Evolutionary conservation across 768 basidiomycete species (phyloP).

Genomic region (Russula sp.): DNA sequence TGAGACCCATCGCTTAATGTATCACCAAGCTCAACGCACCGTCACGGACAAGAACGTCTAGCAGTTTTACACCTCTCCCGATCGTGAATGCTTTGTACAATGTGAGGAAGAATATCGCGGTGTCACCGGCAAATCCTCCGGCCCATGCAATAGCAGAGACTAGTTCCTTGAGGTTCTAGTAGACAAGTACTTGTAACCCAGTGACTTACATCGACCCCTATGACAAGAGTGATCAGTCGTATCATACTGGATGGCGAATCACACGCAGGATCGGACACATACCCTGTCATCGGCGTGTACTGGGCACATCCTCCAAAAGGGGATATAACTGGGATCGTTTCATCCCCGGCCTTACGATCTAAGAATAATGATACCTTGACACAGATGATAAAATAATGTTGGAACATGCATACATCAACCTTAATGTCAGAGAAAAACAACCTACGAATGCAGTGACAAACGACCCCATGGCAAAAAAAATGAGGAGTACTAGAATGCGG

Average conservation of each 20-base stretch:
- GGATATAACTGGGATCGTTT: constrained; percentile 4
- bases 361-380: background rate
- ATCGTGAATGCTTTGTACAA: constrained; percentile 17
- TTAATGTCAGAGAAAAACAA: background rate
- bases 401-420: background rate
- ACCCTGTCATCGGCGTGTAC: constrained; percentile 15
- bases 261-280: background rate
- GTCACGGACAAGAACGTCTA: constrained; percentile 22
- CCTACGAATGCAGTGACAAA: background rate
- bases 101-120: constrained; percentile 17
- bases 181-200: background rate
- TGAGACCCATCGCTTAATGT: background rate
- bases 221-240: background rate
- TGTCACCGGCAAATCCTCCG: constrained; percentile 12
- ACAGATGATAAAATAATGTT: background rate
- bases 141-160: constrained; percentile 16
- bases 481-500: background rate
- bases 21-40: background rate
- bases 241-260: background rate
- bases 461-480: background rate
- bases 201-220: constrained; percentile 16
- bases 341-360: background rate
- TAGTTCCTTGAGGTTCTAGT: background rate
- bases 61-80: constrained; percentile 13
- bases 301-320: constrained; percentile 9